Conservation (phyloP, 257 asterid species). For the Solanum pinnatisectum region DNA sequence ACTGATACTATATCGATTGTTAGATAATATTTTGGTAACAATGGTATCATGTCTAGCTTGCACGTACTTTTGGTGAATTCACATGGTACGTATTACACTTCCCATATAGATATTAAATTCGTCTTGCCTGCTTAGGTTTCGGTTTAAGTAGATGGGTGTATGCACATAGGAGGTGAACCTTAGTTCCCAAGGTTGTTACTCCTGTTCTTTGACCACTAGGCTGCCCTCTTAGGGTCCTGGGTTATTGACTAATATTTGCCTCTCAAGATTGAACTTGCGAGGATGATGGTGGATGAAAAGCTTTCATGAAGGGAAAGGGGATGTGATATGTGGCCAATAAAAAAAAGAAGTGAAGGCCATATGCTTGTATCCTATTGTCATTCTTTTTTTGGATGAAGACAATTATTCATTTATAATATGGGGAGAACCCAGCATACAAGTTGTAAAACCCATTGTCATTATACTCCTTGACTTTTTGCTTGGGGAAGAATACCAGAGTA, state of each 20-base stretch:
- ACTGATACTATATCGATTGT: neutral
- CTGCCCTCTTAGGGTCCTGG: neutral
- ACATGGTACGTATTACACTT: neutral
- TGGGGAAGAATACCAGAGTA: neutral
- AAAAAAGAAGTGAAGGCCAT: neutral
- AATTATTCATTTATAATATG: neutral
- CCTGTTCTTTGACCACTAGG: neutral
- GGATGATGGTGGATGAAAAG: neutral
- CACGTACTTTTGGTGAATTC: neutral
- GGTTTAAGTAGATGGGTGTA: neutral
- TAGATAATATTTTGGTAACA: neutral
- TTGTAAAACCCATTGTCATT: neutral
- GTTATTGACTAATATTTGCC: neutral
- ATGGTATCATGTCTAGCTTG: neutral
- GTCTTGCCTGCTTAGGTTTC: neutral
- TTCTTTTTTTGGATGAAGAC: neutral
- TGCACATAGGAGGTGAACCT: neutral
- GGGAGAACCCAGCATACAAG: neutral
- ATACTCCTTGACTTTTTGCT: neutral
- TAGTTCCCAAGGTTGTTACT: neutral
- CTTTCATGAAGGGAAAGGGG: neutral
- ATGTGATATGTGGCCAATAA: neutral
- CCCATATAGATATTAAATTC: neutral
- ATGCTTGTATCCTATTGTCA: neutral
- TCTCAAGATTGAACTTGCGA: neutral